Base-by-base conservation (phyloP, 2,329 filamentous ascomycete genomes). In the Emergomyces orientalis region DNA sequence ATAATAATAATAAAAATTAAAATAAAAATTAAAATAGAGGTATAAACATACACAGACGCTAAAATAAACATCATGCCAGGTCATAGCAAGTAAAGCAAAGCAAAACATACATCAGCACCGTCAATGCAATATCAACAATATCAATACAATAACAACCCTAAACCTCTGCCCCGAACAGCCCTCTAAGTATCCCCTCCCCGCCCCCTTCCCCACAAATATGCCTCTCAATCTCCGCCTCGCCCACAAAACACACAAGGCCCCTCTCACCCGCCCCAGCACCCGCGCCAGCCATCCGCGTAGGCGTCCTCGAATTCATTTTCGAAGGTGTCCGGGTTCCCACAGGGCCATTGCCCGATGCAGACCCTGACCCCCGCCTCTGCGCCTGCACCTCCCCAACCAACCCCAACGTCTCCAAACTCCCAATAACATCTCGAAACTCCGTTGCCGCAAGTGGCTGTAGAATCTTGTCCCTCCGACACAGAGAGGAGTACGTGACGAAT, bases 361-460 rank as follows among this genome's bases (percentile, higher is more conserved):
- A 84, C 84, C 67, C 69, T 11, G 11, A 17, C 37, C 13, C 25
- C 22, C 25, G 47, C 25, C 85, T 30, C 1, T 17, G 82, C 1
- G 84, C 82, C 61, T 41, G 14, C 79, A 89, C 78, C 77, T 87
- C 75, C 73, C 88, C 81, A 6, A 97, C 82, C 27, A 97, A 79
- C 1, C 90, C 92, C 56, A 96, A 78, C 0, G 92, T 94, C 78
- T 99, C 94, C 60, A 99, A 77, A 69, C 90, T 95, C 43, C 88
- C 87, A 25, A 97, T 82, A 5, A 99, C 92, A 75, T 99, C 94
- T 63, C 91, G 86, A 75, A 99, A 99, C 74, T 99, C 94, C 5
- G 91, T 94, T 70, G 85, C 88, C 1, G 91, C 94, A 2, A 99
- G 83, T 0, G 93, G 90, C 68, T 96, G 91, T 2, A 99, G 82